These are phyloP conservation scores for Chlorella sp. DNA, from an alignment of 139 green algal genomes.

Conservation along the genomic window DNA sequence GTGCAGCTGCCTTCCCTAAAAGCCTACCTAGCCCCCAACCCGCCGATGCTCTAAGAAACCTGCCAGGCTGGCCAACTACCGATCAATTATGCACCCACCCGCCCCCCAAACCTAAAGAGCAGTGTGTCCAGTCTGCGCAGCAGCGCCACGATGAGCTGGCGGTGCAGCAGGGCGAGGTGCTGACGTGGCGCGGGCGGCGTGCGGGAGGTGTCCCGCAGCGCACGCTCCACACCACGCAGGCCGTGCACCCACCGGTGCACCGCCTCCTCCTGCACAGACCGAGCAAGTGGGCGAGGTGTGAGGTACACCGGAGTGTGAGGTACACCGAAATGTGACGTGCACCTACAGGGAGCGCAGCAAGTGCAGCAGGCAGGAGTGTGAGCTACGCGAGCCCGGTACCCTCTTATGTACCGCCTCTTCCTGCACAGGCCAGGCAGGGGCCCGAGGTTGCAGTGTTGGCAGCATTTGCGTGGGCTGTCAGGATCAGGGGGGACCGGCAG, in stretches of 20 bases:
- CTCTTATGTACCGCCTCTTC: too few species aligned
- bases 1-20: neutral
- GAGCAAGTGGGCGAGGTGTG: too few species aligned
- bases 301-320: too few species aligned
- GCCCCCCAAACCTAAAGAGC: slow-evolving; percentile 67
- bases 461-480: too few species aligned
- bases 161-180: slow-evolving; percentile 63
- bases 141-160: slow-evolving; percentile 68
- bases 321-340: too few species aligned
- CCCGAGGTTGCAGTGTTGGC: too few species aligned
- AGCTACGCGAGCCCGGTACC: too few species aligned
- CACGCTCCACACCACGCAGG: slow-evolving; percentile 50
- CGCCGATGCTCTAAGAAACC: neutral
- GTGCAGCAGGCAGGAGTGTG: neutral
- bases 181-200: slow-evolving; percentile 25
- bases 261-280: slow-evolving; percentile 65
- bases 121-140: slow-evolving; percentile 74
- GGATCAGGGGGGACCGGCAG: too few species aligned
- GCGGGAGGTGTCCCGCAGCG: slow-evolving; percentile 24
- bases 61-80: neutral
- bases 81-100: neutral
- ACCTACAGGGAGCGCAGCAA: neutral
- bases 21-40: too few species aligned
- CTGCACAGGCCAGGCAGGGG: too few species aligned
- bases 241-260: slow-evolving; percentile 74